Conservation (phyloP, 2,329 filamentous ascomycete species). For the Sporothrix globosa region DNA sequence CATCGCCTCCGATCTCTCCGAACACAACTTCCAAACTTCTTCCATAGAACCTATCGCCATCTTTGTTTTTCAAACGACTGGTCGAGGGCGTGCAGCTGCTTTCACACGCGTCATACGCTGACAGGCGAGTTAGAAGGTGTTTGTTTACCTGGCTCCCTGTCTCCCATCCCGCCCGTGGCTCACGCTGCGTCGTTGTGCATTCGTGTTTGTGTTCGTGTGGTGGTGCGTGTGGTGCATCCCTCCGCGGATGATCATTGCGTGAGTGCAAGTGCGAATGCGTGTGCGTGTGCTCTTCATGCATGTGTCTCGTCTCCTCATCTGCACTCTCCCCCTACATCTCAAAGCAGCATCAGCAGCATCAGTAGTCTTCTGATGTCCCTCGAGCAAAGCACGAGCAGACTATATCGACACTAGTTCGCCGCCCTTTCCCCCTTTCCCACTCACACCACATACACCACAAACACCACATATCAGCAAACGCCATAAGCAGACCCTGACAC, state of each 20-base stretch:
- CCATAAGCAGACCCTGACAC: conserved; percentile 9
- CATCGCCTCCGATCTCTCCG: neutral
- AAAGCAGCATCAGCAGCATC: neutral
- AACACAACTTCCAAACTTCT: neutral
- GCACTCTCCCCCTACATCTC: neutral
- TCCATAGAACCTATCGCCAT: conserved; percentile 7
- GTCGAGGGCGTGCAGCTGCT: neutral
- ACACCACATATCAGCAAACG: neutral
- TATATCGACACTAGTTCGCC: conserved; percentile 6
- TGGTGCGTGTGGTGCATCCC: neutral
- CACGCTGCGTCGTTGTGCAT: neutral
- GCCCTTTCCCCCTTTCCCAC: neutral
- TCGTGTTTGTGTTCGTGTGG: conserved; percentile 16
- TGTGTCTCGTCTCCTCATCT: conserved; percentile 2
- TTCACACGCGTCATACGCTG: conserved; percentile 15
- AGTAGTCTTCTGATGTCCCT: neutral
- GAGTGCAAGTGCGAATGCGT: neutral
- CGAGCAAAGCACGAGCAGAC: conserved; percentile 1
- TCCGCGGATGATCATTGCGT: conserved; percentile 10
- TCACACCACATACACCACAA: conserved; percentile 27
- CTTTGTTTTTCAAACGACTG: conserved; percentile 21
- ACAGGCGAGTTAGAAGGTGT: neutral
- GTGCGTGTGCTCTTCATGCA: conserved; percentile 19
- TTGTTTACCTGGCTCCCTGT: neutral
- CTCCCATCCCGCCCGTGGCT: neutral